Conservation (phyloP, 83 land plant genomes). For the Diphasiastrum complanatum region DNA sequence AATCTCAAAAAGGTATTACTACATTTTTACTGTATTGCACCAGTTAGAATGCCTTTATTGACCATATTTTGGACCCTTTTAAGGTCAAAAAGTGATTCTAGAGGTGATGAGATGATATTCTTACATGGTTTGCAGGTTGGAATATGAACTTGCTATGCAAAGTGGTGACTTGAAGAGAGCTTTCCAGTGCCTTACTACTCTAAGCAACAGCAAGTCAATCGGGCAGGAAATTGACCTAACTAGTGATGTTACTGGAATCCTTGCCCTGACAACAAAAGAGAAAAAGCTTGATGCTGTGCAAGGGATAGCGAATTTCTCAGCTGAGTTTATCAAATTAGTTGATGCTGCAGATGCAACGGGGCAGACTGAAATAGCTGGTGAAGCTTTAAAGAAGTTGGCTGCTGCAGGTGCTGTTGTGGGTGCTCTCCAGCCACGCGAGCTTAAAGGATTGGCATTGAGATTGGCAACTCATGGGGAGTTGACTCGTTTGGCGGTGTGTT, state of each 20-base stretch:
- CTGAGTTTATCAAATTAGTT: constrained; percentile 82
- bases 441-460: constrained; percentile 76
- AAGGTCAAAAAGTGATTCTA: not conserved
- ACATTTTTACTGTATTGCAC: too few relatives aligned
- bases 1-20: constrained; percentile 97
- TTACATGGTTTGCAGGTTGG: constrained; percentile 47
- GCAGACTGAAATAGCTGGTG: constrained; percentile 82
- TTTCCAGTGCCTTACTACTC: constrained; percentile 76
- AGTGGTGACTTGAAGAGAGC: constrained; percentile 95
- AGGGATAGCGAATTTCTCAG: constrained; percentile 87
- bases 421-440: constrained; percentile 59
- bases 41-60: too few relatives aligned
- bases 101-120: not conserved
- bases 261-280: constrained; percentile 52
- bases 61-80: not conserved
- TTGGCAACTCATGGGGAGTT: constrained; percentile 95
- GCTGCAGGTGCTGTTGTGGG: constrained; percentile 91
- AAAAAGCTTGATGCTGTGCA: constrained; percentile 68
- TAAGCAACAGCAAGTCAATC: constrained; percentile 87
- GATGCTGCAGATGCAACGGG: constrained; percentile 99
- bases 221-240: constrained; percentile 56
- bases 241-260: constrained; percentile 55
- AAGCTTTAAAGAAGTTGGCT: constrained; percentile 86
- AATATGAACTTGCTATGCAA: constrained; percentile 92
- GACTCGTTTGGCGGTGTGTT: constrained; percentile 80